Conservation (phyloP, 2,329 filamentous ascomycete species). For the Aspergillus neotritici region DNA sequence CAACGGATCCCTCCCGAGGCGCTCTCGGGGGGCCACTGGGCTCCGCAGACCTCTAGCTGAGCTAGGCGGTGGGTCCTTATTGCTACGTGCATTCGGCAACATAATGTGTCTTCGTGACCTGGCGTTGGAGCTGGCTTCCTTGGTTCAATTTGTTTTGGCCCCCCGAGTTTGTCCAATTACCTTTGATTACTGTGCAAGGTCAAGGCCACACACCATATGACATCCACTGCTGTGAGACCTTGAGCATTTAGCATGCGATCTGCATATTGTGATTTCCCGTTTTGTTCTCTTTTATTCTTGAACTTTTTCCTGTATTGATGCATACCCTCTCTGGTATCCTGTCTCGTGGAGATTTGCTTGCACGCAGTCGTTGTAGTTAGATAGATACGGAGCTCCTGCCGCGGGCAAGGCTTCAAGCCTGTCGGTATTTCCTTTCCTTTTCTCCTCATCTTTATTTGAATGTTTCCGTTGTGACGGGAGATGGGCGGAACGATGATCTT, state of each 20-base stretch:
- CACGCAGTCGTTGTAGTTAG: no score
- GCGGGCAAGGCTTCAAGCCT: no score
- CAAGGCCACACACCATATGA: constrained; percentile 18
- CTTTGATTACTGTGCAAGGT: constrained; percentile 12
- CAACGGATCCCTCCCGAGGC: constrained; percentile 74
- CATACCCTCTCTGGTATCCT: constrained; percentile 10
- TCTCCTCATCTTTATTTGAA: no score
- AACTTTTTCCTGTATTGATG: constrained; percentile 11
- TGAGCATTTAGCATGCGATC: constrained; percentile 35
- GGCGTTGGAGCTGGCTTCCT: constrained; percentile 28
- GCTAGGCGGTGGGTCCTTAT: constrained; percentile 10
- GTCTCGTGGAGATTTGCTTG: background rate
- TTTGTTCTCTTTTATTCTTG: background rate
- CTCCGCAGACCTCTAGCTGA: constrained; percentile 32
- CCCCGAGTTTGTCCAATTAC: constrained; percentile 2
- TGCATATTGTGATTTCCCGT: constrained; percentile 17
- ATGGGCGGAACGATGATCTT: constrained; percentile 10
- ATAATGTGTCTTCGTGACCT: constrained; percentile 27
- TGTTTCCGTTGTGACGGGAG: background rate
- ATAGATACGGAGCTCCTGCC: no score
- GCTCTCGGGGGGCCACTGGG: constrained; percentile 39
- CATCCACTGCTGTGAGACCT: constrained; percentile 20
- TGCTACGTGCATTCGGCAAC: constrained; percentile 12
- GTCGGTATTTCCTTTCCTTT: no score
- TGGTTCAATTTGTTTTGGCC: constrained; percentile 17